Percentiles rank a stretch among this genome's conserved stretches.
These are phyloP conservation scores for Annulohypoxylon truncatum DNA, from an alignment of 2,329 filamentous ascomycete species.

Conservation along the genomic window DNA sequence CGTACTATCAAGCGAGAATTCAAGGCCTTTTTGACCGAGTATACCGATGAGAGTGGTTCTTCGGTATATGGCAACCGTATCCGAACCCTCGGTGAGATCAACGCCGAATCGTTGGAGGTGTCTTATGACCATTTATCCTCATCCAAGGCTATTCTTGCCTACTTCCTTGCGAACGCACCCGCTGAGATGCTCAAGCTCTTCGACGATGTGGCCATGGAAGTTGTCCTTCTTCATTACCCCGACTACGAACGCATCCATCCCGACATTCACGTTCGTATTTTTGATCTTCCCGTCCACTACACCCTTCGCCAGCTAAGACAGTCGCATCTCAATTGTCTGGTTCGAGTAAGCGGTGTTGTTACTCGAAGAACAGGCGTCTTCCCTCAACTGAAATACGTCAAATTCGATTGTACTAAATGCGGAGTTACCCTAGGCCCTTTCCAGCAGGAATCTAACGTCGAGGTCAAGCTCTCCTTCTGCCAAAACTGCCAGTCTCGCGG, in stretches of 20 bases:
- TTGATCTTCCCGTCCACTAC: conserved; percentile 92
- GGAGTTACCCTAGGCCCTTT: conserved; percentile 92
- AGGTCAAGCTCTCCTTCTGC: conserved; percentile 96
- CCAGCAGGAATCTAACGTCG: conserved; percentile 95
- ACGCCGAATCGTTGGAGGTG: conserved; percentile 95
- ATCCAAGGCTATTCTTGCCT: conserved; percentile 92
- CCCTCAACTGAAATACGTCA: conserved; percentile 97
- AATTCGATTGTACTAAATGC: conserved; percentile 96
- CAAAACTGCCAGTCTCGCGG: conserved; percentile 96
- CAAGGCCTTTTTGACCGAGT: conserved; percentile 96
- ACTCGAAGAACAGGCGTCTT: conserved; percentile 95
- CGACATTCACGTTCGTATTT: conserved; percentile 97
- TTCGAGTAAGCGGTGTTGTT: conserved; percentile 94
- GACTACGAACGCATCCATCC: conserved; percentile 98
- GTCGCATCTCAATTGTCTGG: conserved; percentile 93
- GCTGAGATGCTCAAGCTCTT: conserved; percentile 97
- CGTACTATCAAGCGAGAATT: conserved; percentile 96
- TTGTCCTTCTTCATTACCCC: conserved; percentile 93
- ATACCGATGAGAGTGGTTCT: conserved; percentile 86
- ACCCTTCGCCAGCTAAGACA: conserved; percentile 95
- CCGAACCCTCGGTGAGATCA: conserved; percentile 94
- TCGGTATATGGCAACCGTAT: conserved; percentile 97
- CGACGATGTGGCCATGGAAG: conserved; percentile 96
- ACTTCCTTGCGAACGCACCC: conserved; percentile 95
- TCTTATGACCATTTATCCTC: conserved; percentile 93